These are phyloP conservation scores for Mortierella sp. DNA, from an alignment of 371 early-diverging fungal species.

Conservation along the genomic window DNA sequence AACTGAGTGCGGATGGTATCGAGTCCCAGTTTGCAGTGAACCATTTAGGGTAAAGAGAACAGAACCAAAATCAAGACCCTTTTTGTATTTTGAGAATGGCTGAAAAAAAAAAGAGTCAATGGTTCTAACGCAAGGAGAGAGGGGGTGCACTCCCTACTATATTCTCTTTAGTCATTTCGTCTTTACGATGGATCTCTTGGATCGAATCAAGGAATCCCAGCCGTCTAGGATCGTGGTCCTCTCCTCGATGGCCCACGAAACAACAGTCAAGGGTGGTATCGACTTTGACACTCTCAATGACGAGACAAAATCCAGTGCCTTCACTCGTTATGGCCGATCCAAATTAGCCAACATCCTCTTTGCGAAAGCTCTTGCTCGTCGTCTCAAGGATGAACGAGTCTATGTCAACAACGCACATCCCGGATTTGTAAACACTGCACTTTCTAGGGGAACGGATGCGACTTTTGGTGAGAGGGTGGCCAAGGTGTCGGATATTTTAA, in stretches of 20 bases:
- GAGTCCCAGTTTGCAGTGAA: constrained; percentile 83
- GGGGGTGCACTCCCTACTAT: too few relatives aligned
- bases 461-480: not conserved
- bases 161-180: constrained; percentile 57
- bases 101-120: constrained; percentile 48
- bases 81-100: not conserved
- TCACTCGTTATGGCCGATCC: constrained; percentile 59
- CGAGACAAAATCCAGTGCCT: constrained; percentile 1
- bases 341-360: constrained; percentile 80
- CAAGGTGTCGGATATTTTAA: constrained; percentile 23
- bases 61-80: not conserved
- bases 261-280: constrained; percentile 20
- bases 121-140: too few relatives aligned
- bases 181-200: constrained; percentile 67
- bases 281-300: constrained; percentile 57
- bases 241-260: constrained; percentile 55
- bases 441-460: constrained; percentile 6
- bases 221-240: constrained; percentile 66
- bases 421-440: constrained; percentile 60
- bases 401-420: constrained; percentile 77
- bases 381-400: constrained; percentile 55
- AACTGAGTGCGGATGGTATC: constrained; percentile 71
- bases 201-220: constrained; percentile 58
- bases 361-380: constrained; percentile 61
- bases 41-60: constrained; percentile 67